Evolutionary conservation across 1,139 yeast species (phyloP).

Genomic region (Yamadazyma spencermartinsiae): DNA sequence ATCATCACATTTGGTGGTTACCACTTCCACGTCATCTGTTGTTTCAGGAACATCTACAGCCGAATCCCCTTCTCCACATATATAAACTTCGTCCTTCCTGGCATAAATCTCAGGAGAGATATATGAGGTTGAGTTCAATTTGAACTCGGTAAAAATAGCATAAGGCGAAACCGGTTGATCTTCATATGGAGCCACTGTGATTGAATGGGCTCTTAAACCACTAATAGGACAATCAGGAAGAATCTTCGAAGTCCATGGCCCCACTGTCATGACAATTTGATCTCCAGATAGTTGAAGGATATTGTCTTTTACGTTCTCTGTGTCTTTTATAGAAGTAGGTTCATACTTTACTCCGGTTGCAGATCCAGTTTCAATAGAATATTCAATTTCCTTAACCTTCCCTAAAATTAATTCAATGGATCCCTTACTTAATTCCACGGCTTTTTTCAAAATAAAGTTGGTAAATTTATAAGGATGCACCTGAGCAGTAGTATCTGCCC

Average conservation of each 20-base stretch:
- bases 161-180: constrained; percentile 79
- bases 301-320: constrained; percentile 21
- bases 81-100: constrained; percentile 91
- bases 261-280: constrained; percentile 80
- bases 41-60: constrained; percentile 90
- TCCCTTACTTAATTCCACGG: constrained; percentile 67
- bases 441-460: constrained; percentile 73
- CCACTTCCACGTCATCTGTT: constrained; percentile 90
- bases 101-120: constrained; percentile 95
- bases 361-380: constrained; percentile 60
- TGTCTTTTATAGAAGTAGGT: constrained; percentile 54
- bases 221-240: constrained; percentile 91
- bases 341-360: constrained; percentile 67
- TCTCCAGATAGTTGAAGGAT: constrained; percentile 57
- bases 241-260: constrained; percentile 95
- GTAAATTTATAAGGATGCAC: constrained; percentile 96
- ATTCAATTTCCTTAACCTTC: constrained; percentile 68
- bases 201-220: constrained; percentile 92
- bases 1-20: constrained; percentile 84
- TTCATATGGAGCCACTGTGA: constrained; percentile 79
- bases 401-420: constrained; percentile 85
- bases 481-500: constrained; percentile 88
- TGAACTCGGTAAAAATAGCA: constrained; percentile 91
- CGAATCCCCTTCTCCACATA: constrained; percentile 96
- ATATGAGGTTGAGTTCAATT: constrained; percentile 61